Evolutionary conservation across 257 asterid species (phyloP).

Genomic region (Fraxinus quadrangulata): DNA sequence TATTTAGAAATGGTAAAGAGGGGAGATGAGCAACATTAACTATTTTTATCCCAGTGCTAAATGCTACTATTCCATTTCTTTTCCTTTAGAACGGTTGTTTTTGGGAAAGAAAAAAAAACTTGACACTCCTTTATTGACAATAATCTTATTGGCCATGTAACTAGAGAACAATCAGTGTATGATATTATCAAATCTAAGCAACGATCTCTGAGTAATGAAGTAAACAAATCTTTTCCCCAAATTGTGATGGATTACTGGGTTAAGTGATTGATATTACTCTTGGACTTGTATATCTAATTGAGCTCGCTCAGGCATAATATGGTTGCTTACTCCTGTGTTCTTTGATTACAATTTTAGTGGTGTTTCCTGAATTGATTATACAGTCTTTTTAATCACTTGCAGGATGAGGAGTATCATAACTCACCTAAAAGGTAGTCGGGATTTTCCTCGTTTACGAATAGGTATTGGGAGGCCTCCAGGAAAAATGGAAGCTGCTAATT

Average conservation of each 20-base stretch:
- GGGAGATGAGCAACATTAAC: neutral
- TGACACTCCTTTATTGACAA: neutral
- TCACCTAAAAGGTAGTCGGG: constrained; percentile 77
- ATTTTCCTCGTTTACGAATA: constrained; percentile 87
- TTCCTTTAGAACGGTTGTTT: neutral
- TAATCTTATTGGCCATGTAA: neutral
- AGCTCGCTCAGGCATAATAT: neutral
- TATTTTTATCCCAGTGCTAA: neutral
- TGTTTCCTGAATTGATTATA: neutral
- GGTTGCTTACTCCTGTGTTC: neutral
- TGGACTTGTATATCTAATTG: neutral
- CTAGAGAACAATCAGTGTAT: neutral
- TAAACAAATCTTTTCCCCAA: neutral
- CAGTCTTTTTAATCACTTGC: constrained; percentile 23
- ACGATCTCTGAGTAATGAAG: neutral
- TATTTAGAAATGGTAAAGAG: neutral
- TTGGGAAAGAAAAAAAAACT: neutral
- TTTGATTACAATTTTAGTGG: neutral
- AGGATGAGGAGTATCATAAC: constrained; percentile 90
- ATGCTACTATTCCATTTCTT: neutral
- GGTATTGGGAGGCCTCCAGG: constrained; percentile 99
- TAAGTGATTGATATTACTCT: neutral
- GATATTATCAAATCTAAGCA: neutral
- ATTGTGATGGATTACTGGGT: neutral
- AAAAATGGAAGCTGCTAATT: constrained; percentile 75